phyloP scores from a whole-genome alignment of 108 stramenopile genomes.

The Nitzschia putrida region DNA sequence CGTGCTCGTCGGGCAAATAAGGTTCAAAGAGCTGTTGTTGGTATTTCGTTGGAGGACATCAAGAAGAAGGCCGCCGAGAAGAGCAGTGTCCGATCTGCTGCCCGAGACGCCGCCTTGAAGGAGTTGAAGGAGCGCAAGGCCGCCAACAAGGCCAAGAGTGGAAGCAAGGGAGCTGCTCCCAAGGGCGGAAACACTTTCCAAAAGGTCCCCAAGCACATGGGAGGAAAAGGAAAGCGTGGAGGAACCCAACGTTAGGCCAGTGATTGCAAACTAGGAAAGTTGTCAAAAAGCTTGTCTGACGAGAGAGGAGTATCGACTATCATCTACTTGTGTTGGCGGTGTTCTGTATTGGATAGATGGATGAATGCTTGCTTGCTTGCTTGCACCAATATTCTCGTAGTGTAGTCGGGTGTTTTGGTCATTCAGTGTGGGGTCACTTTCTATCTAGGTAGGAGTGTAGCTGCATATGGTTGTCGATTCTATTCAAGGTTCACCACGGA shows the following conservation, averaged over 20 bases:
- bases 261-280: background rate
- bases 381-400: too few species aligned
- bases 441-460: too few species aligned
- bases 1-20: conserved; percentile 90
- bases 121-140: conserved; percentile 90
- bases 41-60: conserved; percentile 96
- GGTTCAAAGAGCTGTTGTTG: conserved; percentile 96
- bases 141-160: conserved; percentile 73
- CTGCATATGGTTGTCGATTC: too few species aligned
- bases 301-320: too few species aligned
- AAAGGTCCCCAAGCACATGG: conserved; percentile 77
- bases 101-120: conserved; percentile 85
- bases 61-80: conserved; percentile 92
- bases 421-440: too few species aligned
- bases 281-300: too few species aligned
- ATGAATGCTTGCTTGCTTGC: too few species aligned
- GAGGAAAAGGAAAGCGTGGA: conserved; percentile 48
- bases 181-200: conserved; percentile 49
- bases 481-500: too few species aligned
- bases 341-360: too few species aligned
- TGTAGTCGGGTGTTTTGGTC: too few species aligned
- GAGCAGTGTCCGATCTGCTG: conserved; percentile 73
- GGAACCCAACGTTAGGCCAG: conserved; percentile 54
- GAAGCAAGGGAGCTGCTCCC: conserved; percentile 34
- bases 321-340: too few species aligned